These are phyloP conservation scores for Myxozyma mucilagina DNA, from an alignment of 805 yeast species.

Conservation along the genomic window DNA sequence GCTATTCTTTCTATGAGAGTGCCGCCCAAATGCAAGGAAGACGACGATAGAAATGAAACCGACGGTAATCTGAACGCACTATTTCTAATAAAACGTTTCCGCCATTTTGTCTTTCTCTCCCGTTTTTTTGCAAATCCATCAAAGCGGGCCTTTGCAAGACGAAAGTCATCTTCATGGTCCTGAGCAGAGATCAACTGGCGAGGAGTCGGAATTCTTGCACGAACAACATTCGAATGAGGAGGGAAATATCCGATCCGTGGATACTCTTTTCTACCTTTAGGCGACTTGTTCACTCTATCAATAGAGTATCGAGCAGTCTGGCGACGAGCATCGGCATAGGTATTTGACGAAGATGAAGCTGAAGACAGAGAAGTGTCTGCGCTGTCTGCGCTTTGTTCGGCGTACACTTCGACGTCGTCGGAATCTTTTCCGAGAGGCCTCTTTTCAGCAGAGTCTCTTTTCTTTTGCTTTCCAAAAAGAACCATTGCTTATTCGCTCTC, in stretches of 20 bases:
- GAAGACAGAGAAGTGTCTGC: constrained; percentile 1
- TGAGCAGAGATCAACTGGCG: constrained; percentile 6
- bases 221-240: constrained; percentile 22
- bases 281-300: neutral
- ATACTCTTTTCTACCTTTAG: neutral
- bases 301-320: neutral
- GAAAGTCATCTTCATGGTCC: neutral
- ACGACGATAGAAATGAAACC: neutral
- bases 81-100: neutral
- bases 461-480: too few species aligned
- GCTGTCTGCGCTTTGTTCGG: neutral
- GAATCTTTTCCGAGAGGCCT: neutral
- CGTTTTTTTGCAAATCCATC: neutral
- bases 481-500: too few species aligned
- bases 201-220: constrained; percentile 31
- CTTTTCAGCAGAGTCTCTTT: too few species aligned
- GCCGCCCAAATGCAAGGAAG: constrained; percentile 5
- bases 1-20: neutral
- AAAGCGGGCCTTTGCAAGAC: neutral
- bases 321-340: constrained; percentile 1
- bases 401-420: neutral
- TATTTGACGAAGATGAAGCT: constrained; percentile 1
- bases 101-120: neutral
- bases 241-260: constrained; percentile 27
- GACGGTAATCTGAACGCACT: neutral